Percentiles rank a stretch among this genome's conserved stretches.
Conservation (phyloP, 495 filamentous ascomycete genomes). For the Jackrogersella multiformis region DNA sequence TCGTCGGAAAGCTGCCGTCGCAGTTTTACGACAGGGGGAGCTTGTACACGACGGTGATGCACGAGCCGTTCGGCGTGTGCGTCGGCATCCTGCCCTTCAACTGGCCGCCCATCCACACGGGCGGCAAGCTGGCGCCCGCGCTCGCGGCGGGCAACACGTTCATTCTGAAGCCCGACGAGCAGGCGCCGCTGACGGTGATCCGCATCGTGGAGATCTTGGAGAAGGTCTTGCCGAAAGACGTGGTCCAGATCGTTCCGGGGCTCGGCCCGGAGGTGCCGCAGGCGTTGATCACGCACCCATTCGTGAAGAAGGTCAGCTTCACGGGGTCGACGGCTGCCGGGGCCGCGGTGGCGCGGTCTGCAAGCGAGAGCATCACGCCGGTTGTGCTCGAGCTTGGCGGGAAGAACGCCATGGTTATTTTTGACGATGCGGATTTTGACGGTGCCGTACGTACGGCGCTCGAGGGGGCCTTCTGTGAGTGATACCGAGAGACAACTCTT, state of each 20-base stretch:
- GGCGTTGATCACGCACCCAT: conserved; percentile 66
- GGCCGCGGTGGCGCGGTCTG: conserved; percentile 10
- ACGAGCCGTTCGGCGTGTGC: conserved; percentile 23
- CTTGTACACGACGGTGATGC: conserved; percentile 13
- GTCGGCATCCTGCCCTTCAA: conserved; percentile 19
- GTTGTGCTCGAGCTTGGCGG: conserved; percentile 21
- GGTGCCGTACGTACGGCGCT: conserved; percentile 11
- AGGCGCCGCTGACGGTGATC: conserved; percentile 67
- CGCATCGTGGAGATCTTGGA: conserved; percentile 23
- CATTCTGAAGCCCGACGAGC: conserved; percentile 77
- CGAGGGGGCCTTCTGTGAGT: conserved; percentile 20
- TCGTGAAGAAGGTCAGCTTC: conserved; percentile 74
- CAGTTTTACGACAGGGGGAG: conserved; percentile 20
- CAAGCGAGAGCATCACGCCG: conserved; percentile 16
- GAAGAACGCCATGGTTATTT: conserved; percentile 15
- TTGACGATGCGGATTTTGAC: conserved; percentile 22
- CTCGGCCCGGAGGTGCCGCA: conserved; percentile 61
- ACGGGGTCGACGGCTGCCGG: conserved; percentile 58
- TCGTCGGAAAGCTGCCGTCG: conserved; percentile 11
- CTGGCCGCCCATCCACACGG: conserved; percentile 16
- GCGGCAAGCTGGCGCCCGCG: conserved; percentile 55
- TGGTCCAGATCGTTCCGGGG: conserved; percentile 13
- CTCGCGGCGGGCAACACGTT: conserved; percentile 57
- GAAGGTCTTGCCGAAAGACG: conserved; percentile 13
- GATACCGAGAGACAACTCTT: not conserved